Conservation (phyloP, 2,329 filamentous ascomycete species). For the Hypomyces perniciosus region DNA sequence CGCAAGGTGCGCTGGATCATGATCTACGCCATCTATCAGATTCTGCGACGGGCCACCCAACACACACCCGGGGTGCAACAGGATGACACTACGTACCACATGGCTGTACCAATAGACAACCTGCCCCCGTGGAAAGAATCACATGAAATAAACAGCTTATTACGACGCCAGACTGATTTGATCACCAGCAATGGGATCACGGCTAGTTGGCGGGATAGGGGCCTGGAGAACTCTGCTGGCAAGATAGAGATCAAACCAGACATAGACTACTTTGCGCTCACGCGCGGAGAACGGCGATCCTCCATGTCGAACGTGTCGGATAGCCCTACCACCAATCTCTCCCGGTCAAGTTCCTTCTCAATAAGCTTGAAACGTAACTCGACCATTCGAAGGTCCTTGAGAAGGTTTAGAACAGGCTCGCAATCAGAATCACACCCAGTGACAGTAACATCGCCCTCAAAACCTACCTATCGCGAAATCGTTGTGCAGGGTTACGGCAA, state of each 20-base stretch:
- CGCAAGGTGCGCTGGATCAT: slow-evolving; percentile 75
- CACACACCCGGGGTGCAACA: slow-evolving; percentile 57
- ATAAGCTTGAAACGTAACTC: slow-evolving; percentile 26
- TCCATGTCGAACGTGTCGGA: slow-evolving; percentile 15
- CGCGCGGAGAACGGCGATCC: slow-evolving; percentile 25
- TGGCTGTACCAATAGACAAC: slow-evolving; percentile 37
- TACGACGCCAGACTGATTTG: slow-evolving; percentile 23
- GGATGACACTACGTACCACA: slow-evolving; percentile 50
- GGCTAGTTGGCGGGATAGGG: slow-evolving; percentile 11
- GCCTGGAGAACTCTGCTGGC: slow-evolving; percentile 3
- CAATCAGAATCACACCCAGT: slow-evolving; percentile 15
- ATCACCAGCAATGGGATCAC: slow-evolving; percentile 10
- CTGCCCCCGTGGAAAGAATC: slow-evolving; percentile 43
- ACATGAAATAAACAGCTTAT: slow-evolving; percentile 21
- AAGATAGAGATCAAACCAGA: slow-evolving; percentile 47
- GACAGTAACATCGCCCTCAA: slow-evolving; percentile 15
- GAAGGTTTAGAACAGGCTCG: slow-evolving; percentile 23
- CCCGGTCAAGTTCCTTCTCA: slow-evolving; percentile 26
- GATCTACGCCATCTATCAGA: slow-evolving; percentile 67
- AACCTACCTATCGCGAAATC: slow-evolving; percentile 42
- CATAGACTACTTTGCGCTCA: slow-evolving; percentile 48
- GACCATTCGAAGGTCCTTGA: slow-evolving; percentile 30
- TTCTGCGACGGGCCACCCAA: slow-evolving; percentile 58
- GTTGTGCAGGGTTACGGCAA: slow-evolving; percentile 50
- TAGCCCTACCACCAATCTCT: slow-evolving; percentile 15